These are phyloP conservation scores for Ceratocystis cubensis DNA, from an alignment of 2,329 filamentous ascomycete genomes.

Conservation along the genomic window DNA sequence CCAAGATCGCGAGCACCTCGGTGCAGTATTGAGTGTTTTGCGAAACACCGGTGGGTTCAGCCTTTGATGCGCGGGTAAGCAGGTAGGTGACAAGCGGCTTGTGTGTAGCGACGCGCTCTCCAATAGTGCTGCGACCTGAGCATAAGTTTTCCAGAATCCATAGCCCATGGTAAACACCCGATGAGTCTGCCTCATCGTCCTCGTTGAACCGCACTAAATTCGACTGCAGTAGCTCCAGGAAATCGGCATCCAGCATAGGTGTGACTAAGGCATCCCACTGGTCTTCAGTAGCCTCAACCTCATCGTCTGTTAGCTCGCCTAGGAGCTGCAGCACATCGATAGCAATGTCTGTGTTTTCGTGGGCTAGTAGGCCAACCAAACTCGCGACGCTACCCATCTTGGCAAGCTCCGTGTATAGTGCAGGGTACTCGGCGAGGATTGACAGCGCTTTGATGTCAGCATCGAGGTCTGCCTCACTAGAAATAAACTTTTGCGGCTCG, in stretches of 20 bases:
- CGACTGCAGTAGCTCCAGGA: constrained; percentile 60
- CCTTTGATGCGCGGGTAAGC: constrained; percentile 53
- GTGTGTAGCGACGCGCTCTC: constrained; percentile 60
- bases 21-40: constrained; percentile 96
- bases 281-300: constrained; percentile 55
- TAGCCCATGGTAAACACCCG: constrained; percentile 76
- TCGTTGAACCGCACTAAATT: constrained; percentile 76
- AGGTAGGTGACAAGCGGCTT: constrained; percentile 64
- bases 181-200: constrained; percentile 55
- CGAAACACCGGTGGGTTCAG: constrained; percentile 38
- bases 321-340: constrained; percentile 85
- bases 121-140: constrained; percentile 49
- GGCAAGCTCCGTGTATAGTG: constrained; percentile 69
- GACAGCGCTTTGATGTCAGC: constrained; percentile 75
- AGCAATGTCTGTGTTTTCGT: constrained; percentile 95
- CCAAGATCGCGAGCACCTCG: constrained; percentile 78
- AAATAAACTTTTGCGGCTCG: constrained; percentile 72
- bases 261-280: constrained; percentile 62
- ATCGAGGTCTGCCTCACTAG: constrained; percentile 78
- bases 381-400: constrained; percentile 59
- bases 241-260: constrained; percentile 48
- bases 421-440: constrained; percentile 74
- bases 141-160: constrained; percentile 76
- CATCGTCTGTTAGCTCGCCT: constrained; percentile 83
- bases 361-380: constrained; percentile 69